Base-by-base conservation (phyloP, 176 grass and related monocot genomes). In the Saccharum spontaneum region DNA sequence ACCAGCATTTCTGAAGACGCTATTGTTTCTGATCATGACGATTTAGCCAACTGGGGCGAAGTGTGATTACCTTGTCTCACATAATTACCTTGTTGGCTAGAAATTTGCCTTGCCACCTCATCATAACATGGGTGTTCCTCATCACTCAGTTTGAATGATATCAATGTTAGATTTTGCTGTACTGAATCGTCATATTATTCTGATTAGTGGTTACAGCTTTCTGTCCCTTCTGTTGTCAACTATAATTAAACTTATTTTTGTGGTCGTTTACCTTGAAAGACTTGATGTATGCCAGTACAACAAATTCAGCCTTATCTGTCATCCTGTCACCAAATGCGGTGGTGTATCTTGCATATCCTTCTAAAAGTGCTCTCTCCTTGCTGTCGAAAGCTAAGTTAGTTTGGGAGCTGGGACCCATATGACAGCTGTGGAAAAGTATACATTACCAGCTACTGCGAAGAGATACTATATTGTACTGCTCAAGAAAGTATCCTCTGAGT, bases 401-500 rank as follows among this genome's bases (percentile, higher is more conserved):
- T 37, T 82, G 67, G 38, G 79, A 71, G 36, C 38, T 71, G 66
- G 79, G 79, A 15, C 68, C 67, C 43, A 64, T 22, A 38, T 80
- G 23, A 64, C 83, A 86, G 55, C 79, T 90, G 79, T 73, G 73
- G 69, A 78, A 76, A 86, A 82, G 73, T 30, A 33, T 86, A 77
- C 44, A 78, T 36, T 82, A 86, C 66, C 34, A 82, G 66, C 45
- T 66, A 44, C 78, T 59, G 12, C 43, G 54, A 50, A 68, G 79
- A 81, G 46, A 76, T 68, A 68, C 78, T 22, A 76, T 81, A 82
- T 79, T 78, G 46, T 78, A 72, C 78, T 77, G 17, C 48, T 61
- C 18, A 61, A 76, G 49, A 84, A 84, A 73, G 71, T 75, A 71
- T 68, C 34, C 67, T 40, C 49, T 71, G 22, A 71, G 79, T 79